Percentiles rank a stretch among this genome's conserved stretches.
Conservation (phyloP, 2,329 filamentous ascomycete species). For the Pseudogymnoascus sp. region DNA sequence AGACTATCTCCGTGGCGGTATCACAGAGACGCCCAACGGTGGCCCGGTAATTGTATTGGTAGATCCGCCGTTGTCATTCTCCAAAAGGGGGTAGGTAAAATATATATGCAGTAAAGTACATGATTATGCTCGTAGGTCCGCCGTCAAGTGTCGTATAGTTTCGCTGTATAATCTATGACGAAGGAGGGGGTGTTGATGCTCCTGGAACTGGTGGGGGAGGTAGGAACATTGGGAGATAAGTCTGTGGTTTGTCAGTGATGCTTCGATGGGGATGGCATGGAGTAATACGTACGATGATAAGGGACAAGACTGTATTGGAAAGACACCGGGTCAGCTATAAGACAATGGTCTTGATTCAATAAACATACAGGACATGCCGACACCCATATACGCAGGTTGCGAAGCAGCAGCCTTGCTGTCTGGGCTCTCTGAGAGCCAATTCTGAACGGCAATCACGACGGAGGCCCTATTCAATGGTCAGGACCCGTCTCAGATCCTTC, state of each 20-base stretch:
- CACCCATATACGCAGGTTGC: slow-evolving; percentile 67
- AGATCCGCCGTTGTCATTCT: neutral
- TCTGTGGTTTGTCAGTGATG: slow-evolving; percentile 30
- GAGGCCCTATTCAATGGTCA: slow-evolving; percentile 48
- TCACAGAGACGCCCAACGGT: neutral
- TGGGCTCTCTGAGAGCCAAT: slow-evolving; percentile 69
- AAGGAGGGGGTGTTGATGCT: neutral
- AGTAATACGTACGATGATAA: slow-evolving; percentile 34
- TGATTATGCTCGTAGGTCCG: slow-evolving; percentile 4
- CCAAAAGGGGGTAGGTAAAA: neutral
- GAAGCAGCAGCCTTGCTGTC: slow-evolving; percentile 54
- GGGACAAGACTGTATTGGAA: slow-evolving; percentile 24
- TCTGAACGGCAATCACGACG: slow-evolving; percentile 66
- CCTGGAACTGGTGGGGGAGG: slow-evolving; percentile 40
- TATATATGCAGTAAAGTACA: slow-evolving; percentile 4
- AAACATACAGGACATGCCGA: slow-evolving; percentile 67
- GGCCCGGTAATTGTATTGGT: neutral
- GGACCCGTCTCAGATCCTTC: neutral
- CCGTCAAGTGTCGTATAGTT: neutral
- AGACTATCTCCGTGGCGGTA: neutral
- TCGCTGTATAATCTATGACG: neutral
- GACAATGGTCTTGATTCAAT: neutral
- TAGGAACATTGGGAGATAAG: slow-evolving; percentile 59
- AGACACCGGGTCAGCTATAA: slow-evolving; percentile 10
- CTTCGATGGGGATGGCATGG: neutral